Conservation (phyloP, 495 filamentous ascomycete genomes). For the Bacidia gigantensis region DNA sequence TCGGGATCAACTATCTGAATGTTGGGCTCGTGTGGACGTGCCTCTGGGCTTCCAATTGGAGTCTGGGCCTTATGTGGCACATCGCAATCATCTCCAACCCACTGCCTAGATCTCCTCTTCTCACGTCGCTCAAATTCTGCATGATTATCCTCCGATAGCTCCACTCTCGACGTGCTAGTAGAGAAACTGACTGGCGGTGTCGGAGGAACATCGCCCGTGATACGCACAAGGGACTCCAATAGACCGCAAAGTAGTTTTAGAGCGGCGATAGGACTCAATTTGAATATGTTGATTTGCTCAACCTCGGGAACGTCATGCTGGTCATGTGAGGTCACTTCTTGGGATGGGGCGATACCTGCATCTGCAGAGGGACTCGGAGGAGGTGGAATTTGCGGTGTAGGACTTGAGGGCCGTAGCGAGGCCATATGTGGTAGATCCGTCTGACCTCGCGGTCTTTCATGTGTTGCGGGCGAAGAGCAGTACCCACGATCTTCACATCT, state of each 20-base stretch:
- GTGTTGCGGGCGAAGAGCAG: too few relatives aligned
- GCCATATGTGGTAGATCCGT: too few relatives aligned
- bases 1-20: slow-evolving; percentile 41
- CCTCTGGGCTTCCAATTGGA: slow-evolving; percentile 32
- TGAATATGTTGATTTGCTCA: slow-evolving; percentile 46
- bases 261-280: slow-evolving; percentile 58
- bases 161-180: slow-evolving; percentile 46
- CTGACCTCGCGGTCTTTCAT: too few relatives aligned
- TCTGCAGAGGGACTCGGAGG: slow-evolving; percentile 22
- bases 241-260: slow-evolving; percentile 61
- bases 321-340: slow-evolving; percentile 11
- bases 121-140: slow-evolving; percentile 6
- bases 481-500: too few relatives aligned
- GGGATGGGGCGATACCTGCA: slow-evolving; percentile 8
- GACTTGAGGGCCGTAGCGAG: background rate
- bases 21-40: slow-evolving; percentile 25
- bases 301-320: slow-evolving; percentile 10
- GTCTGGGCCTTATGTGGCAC: slow-evolving; percentile 28
- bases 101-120: slow-evolving; percentile 4
- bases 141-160: slow-evolving; percentile 28
- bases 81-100: slow-evolving; percentile 26
- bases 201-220: slow-evolving; percentile 60
- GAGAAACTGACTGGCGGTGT: slow-evolving; percentile 52
- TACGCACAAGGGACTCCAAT: slow-evolving; percentile 56
- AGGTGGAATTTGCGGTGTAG: slow-evolving; percentile 12